Conservation (phyloP, 2,329 filamentous ascomycete species). For the Aureobasidium zeae region DNA sequence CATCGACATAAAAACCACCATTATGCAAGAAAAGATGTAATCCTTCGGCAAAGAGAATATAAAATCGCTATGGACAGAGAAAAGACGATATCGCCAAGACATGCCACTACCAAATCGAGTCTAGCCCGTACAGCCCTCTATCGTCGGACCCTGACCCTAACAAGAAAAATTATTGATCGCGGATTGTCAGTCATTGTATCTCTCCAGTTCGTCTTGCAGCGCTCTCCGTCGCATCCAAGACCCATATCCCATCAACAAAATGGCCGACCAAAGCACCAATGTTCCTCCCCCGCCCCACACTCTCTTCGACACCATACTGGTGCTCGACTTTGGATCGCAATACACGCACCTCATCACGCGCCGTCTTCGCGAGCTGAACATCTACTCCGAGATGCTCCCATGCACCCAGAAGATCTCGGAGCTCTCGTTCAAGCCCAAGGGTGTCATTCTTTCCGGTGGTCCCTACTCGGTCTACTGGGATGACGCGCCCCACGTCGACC, state of each 20-base stretch:
- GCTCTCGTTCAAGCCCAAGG: conserved; percentile 69
- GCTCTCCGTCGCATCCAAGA: conserved; percentile 2
- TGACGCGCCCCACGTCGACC: conserved; percentile 69
- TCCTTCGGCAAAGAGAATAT: too few species aligned
- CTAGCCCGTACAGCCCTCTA: conserved; percentile 1
- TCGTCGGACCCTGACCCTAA: not conserved
- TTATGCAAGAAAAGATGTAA: too few species aligned
- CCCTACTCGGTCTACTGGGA: conserved; percentile 73
- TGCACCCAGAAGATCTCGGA: conserved; percentile 76
- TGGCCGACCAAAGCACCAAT: conserved; percentile 23
- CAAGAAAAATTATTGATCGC: conserved; percentile 21
- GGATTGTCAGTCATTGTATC: conserved; percentile 12
- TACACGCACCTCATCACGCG: conserved; percentile 67
- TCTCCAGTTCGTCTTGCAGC: conserved; percentile 10
- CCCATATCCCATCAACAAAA: conserved; percentile 15
- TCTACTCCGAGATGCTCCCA: conserved; percentile 81
- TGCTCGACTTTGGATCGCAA: conserved; percentile 64
- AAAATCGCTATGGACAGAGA: too few species aligned
- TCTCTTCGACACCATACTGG: conserved; percentile 58
- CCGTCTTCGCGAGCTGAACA: conserved; percentile 65
- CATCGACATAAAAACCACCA: too few species aligned
- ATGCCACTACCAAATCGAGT: not conserved
- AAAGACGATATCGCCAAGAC: too few species aligned
- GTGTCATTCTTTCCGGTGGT: conserved; percentile 68
- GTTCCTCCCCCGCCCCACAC: conserved; percentile 40